Percentiles rank a stretch among this genome's conserved stretches.
These are phyloP conservation scores for Seiridium cupressi DNA, from an alignment of 2,329 filamentous ascomycete species.

Conservation along the genomic window DNA sequence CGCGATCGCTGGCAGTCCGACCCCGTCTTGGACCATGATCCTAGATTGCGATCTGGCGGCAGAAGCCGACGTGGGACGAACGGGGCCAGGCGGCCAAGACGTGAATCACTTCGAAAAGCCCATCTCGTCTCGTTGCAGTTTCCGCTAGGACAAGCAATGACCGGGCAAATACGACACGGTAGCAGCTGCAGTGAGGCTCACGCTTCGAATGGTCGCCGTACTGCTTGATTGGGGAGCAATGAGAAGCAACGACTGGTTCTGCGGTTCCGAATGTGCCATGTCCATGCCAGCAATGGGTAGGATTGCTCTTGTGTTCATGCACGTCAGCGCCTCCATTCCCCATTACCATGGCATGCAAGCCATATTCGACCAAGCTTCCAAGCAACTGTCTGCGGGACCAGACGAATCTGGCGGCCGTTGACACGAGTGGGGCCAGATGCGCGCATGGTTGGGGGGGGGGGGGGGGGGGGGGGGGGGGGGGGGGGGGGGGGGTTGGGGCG, in stretches of 20 bases:
- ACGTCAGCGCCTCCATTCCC: constrained; percentile 1
- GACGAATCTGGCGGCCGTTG: neutral
- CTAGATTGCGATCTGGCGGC: neutral
- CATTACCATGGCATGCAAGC: neutral
- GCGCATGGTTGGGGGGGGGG: neutral
- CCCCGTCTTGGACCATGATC: neutral
- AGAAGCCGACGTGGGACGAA: neutral
- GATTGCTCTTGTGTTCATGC: constrained; percentile 1
- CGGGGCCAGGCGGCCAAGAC: neutral
- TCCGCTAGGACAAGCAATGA: neutral
- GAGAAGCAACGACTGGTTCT: neutral
- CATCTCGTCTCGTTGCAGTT: neutral
- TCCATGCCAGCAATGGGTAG: neutral
- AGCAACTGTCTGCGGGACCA: constrained; percentile 1
- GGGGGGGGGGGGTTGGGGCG: no score
- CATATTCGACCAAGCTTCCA: neutral
- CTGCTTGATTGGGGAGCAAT: constrained; percentile 2
- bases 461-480: no score
- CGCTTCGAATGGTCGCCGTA: neutral
- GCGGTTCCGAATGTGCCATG: neutral
- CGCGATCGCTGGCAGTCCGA: neutral
- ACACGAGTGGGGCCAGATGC: neutral
- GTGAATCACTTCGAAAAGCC: neutral
- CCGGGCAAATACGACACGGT: neutral
- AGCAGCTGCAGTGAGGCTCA: constrained; percentile 7